Base-by-base conservation (phyloP, 2,329 filamentous ascomycete genomes). In the Xylaria sp. region DNA sequence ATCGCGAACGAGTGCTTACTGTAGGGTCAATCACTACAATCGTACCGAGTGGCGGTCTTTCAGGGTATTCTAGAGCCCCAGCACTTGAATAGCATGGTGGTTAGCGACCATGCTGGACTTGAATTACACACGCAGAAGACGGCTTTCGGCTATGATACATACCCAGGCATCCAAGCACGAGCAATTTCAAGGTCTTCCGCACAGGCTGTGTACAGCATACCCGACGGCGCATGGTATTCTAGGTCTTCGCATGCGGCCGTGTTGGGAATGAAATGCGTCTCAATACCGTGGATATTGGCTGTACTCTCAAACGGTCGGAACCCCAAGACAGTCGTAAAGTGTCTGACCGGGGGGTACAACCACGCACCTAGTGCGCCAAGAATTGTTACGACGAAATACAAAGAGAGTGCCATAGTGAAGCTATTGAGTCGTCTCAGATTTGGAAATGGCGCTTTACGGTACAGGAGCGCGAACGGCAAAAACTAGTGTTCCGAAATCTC, bases 231-330 rank as follows among this genome's bases (percentile, higher is more conserved):
- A 63, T 88, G 81, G 58, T 85, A 79, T 67, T 89, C 85, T 3
- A 89, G 50, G 63, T 89, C 87, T 67, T 89, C 87, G 69, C 86
- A 88, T 15, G 84, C 78, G 2, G 78, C 71, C 0, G 86, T 88
- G 64, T 85, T 82, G 0, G 78, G 72, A 9, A 89, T 83, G 9
- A 69, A 63, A 5, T 46, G 59, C 7, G 66, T 70, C 49, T 72
- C 69, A 12, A 66, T 52, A 8, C 71, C 69, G n/a, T 69, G 66
- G 15, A 70, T 33, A 46, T 69, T 70, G 25, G 60, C 56, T 50
- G 60, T 58, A 45, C 61, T 51, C 37, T 55, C 53, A 23, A 69
- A 63, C 0, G 66, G 64, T 40, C 67, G 60, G 46, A 66, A 49
- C 9, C 71, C 72, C 21, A 71, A 1, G 12, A 72, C 38, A 4